Evolutionary conservation across 139 green algal species (phyloP).

Genomic region (Ostreobium quekettii): DNA sequence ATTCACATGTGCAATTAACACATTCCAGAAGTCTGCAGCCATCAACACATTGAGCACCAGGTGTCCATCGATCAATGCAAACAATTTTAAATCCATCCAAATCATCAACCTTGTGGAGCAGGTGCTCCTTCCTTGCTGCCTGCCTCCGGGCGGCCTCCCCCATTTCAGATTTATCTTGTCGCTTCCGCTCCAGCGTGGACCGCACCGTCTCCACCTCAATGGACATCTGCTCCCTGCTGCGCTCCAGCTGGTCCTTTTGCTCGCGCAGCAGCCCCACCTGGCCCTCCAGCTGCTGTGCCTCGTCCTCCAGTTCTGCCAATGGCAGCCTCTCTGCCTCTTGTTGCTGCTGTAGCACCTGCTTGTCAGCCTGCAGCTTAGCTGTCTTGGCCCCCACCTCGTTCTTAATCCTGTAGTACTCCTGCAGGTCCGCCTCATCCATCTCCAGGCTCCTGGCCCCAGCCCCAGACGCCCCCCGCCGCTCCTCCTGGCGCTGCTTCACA

Average conservation of each 20-base stretch:
- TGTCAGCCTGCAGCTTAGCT: constrained; percentile 29
- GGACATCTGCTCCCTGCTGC: not conserved
- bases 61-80: no score
- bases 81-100: no score
- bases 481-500: constrained; percentile 9
- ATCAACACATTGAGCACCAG: no score
- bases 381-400: constrained; percentile 34
- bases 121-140: no score
- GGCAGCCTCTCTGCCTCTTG: constrained; percentile 22
- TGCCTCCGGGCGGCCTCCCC: no score
- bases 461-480: not conserved
- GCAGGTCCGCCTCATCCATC: not conserved
- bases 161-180: no score
- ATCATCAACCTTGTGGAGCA: no score
- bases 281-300: not conserved
- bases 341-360: constrained; percentile 30
- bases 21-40: no score
- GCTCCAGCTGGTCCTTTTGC: not conserved
- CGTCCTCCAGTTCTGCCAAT: constrained; percentile 9
- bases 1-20: no score
- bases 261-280: not conserved
- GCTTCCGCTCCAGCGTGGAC: no score
- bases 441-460: not conserved
- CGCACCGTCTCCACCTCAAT: not conserved
- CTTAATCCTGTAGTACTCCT: constrained; percentile 27